Evolutionary conservation across 176 grass and related monocot species (phyloP), one percentile per base, ranked within the genome.

Genomic region (Secale cereale): DNA sequence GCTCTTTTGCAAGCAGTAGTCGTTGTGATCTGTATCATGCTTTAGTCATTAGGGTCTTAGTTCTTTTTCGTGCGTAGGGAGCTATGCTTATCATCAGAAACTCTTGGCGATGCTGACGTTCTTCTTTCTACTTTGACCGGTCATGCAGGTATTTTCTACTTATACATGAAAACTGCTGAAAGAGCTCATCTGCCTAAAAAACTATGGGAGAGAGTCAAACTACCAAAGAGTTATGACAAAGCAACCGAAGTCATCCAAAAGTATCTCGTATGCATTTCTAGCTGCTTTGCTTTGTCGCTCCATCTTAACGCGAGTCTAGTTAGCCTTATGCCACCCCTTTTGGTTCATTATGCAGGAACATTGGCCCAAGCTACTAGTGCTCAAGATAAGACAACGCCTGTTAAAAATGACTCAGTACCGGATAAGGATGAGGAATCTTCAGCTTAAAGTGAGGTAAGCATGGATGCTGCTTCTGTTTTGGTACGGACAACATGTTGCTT

Each of bases 131-230:
- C 64, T 65, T 28, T 46, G 43, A 43, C 54, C 43, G 22, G 9
- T 66, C 27, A 10, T 88, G 82, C 89, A 98, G 96, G 93, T 78
- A 65, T 98, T 16, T 95, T 98, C 87, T 98, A 94, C 74, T 79
- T 98, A 57, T 98, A 98, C 73, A 98, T 98, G 91, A 98, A 98
- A 92, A 98, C 96, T 67, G 94, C 92, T 54, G 96, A 98, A 94
- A 91, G 96, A 87, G 93, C 96, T 48, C 96, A 98, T 83, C 86
- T 89, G 86, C 93, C 96, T 35, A 98, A 94, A 59, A 88, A 94
- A 95, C 77, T 95, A 74, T 98, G 96, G 96, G 89, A 95, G 89
- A 95, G 93, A 80, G 86, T 98, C 56, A 95, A 94, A 71, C 88
- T 98, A 33, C 96, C 93, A 0, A 98, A 85, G 74, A 98, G 95